phyloP scores from a whole-genome alignment of 225 moss, liverwort and hornwort species.

The Pseudisothecium myosuroides region DNA sequence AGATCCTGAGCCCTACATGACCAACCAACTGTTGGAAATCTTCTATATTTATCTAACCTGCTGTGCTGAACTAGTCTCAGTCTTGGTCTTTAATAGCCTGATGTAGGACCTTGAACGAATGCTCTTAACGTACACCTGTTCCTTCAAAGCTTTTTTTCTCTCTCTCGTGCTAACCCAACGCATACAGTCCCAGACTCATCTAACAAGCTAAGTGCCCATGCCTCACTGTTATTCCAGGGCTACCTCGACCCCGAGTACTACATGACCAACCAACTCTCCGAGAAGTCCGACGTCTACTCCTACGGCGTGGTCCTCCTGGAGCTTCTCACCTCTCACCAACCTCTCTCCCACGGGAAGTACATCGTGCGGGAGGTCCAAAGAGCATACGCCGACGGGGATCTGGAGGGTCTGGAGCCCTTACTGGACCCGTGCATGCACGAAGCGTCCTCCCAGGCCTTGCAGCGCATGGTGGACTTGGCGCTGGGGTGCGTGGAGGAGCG shows the following conservation, averaged over 20 bases:
- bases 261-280: conserved; percentile 53
- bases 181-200: background rate
- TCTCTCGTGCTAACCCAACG: background rate
- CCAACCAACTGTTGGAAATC: background rate
- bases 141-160: background rate
- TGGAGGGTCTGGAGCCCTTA: conserved; percentile 22
- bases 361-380: conserved; percentile 41
- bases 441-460: conserved; percentile 16
- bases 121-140: background rate
- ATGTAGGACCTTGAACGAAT: background rate
- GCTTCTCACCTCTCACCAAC: conserved; percentile 43
- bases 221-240: conserved; percentile 8
- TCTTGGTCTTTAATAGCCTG: background rate
- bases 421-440: conserved; percentile 43
- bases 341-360: conserved; percentile 44
- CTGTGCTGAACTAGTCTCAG: background rate
- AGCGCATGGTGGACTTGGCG: conserved; percentile 33
- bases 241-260: conserved; percentile 89
- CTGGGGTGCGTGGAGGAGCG: conserved; percentile 41
- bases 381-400: conserved; percentile 19
- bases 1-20: background rate
- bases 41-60: background rate
- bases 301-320: conserved; percentile 78
- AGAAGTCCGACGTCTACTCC: conserved; percentile 80
- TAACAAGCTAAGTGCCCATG: background rate